Conservation (phyloP, 208 protist genomes). For the Tetramitus jugosus region DNA sequence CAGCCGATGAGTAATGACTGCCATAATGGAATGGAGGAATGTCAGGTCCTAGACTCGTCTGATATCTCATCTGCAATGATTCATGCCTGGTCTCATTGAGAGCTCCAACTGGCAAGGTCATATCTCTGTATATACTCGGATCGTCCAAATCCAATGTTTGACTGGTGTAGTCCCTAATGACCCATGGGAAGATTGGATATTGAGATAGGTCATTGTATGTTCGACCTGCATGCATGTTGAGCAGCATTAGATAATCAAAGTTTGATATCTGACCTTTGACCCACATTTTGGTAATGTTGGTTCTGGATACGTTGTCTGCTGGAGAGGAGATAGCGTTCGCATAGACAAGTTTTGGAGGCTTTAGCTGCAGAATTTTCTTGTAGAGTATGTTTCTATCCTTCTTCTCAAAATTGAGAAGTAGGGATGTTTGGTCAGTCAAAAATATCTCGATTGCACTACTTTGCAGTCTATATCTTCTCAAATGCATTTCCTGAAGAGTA, state of each 20-base stretch:
- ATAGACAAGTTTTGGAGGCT: constrained; percentile 15
- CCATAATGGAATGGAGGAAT: constrained; percentile 60
- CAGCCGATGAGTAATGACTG: constrained; percentile 63
- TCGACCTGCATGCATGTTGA: constrained; percentile 51
- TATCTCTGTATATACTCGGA: constrained; percentile 59
- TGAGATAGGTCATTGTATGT: constrained; percentile 57
- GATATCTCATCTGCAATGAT: neutral
- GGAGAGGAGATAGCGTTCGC: neutral
- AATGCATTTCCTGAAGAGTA: neutral
- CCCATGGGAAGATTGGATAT: constrained; percentile 82
- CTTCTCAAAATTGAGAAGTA: constrained; percentile 23
- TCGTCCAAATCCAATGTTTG: constrained; percentile 51
- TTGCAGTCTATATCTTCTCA: constrained; percentile 3
- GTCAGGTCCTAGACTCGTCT: neutral
- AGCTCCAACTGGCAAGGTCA: constrained; percentile 76
- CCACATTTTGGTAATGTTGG: constrained; percentile 38
- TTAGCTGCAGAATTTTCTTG: constrained; percentile 1
- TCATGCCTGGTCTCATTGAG: neutral
- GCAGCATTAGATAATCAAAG: constrained; percentile 59
- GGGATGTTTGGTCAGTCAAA: constrained; percentile 17
- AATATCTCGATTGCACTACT: constrained; percentile 20
- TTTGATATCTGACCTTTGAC: constrained; percentile 49
- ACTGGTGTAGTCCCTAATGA: constrained; percentile 70
- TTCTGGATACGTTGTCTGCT: neutral
- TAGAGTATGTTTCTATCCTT: constrained; percentile 25